These are phyloP conservation scores for Rhododendron griersonianum DNA, from an alignment of 148 eudicot genomes.

Conservation along the genomic window DNA sequence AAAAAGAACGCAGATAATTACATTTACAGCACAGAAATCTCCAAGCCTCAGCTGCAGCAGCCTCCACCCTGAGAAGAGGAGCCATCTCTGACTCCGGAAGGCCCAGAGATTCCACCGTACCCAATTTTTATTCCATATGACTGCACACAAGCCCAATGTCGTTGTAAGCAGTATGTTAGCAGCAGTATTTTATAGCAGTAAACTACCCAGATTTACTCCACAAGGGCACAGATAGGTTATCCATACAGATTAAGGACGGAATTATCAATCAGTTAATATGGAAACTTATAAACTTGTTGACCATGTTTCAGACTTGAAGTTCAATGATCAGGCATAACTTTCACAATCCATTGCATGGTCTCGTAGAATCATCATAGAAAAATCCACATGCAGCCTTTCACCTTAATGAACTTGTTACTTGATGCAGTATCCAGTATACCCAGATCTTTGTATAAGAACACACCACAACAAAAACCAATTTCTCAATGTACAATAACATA, in stretches of 20 bases:
- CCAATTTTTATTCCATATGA: conserved; percentile 38
- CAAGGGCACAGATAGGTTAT: neutral
- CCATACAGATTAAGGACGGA: neutral
- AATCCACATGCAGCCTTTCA: neutral
- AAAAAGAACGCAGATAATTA: neutral
- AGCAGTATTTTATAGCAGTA: neutral
- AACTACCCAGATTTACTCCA: neutral
- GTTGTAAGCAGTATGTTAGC: neutral
- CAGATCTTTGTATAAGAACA: neutral
- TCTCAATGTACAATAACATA: neutral
- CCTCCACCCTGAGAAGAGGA: conserved; percentile 27
- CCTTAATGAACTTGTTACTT: neutral
- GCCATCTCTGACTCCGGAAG: conserved; percentile 27
- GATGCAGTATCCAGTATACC: neutral
- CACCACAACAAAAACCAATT: neutral
- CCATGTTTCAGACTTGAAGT: neutral
- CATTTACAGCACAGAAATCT: neutral
- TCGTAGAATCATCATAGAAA: neutral
- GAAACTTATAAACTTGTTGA: neutral
- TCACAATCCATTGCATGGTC: neutral
- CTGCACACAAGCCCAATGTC: conserved; percentile 12
- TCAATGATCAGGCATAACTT: neutral
- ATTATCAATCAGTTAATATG: neutral
- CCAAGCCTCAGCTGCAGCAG: conserved; percentile 22
- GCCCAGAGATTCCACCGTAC: conserved; percentile 24